These are phyloP conservation scores for Arabidopsis arenosa DNA, from an alignment of 345 rosid species.

Conservation along the genomic window DNA sequence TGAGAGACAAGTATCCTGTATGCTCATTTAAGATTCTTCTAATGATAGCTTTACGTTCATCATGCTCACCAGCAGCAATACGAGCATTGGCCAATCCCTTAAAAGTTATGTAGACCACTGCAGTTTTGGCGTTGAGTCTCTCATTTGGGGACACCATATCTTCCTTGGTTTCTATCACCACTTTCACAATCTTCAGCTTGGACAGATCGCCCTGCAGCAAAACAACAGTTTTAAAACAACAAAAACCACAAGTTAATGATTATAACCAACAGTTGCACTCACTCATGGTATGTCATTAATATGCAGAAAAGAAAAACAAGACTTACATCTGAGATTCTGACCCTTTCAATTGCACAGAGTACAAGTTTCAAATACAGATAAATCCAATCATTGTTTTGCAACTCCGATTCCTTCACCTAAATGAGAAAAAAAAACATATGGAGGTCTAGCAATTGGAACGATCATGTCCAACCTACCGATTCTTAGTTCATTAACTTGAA, in stretches of 20 bases:
- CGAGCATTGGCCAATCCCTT: not conserved
- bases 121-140: not conserved
- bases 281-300: too few relatives aligned
- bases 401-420: too few relatives aligned
- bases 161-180: not conserved
- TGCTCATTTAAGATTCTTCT: not conserved
- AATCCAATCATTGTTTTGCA: not conserved
- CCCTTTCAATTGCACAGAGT: not conserved
- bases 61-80: not conserved
- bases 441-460: not conserved
- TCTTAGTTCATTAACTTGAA: not conserved
- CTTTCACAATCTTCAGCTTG: not conserved
- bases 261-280: too few relatives aligned
- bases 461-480: not conserved
- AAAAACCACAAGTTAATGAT: too few relatives aligned
- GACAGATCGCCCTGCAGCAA: not conserved
- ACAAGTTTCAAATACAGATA: not conserved
- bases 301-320: too few relatives aligned
- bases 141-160: not conserved
- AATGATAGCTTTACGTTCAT: not conserved
- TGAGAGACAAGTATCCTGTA: too few relatives aligned
- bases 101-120: not conserved
- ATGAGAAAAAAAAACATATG: too few relatives aligned
- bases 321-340: not conserved
- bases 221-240: too few relatives aligned